Evolutionary conservation across 164 flowering plant species (phyloP).

Genomic region (Pachysandra terminalis): DNA sequence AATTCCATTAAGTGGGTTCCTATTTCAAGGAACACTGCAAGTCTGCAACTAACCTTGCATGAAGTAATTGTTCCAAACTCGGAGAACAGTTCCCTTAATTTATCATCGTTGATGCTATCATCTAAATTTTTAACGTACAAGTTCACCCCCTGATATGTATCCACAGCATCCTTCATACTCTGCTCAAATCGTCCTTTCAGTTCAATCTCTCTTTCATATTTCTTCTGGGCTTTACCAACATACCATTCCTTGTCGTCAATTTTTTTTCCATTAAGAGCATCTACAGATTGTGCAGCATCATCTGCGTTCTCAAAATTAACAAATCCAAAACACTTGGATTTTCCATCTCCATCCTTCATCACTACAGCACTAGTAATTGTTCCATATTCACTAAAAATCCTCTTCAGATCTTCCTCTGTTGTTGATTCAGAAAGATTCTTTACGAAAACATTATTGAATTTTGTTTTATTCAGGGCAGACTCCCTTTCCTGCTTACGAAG

Average conservation of each 20-base stretch:
- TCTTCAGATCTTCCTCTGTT: slow-evolving; percentile 55
- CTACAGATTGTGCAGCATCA: slow-evolving; percentile 77
- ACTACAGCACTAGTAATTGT: slow-evolving; percentile 57
- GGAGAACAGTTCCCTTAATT: slow-evolving; percentile 60
- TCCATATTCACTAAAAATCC: slow-evolving; percentile 62
- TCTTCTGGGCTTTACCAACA: slow-evolving; percentile 87
- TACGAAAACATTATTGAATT: slow-evolving; percentile 66
- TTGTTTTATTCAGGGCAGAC: slow-evolving; percentile 27
- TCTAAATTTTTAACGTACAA: slow-evolving; percentile 77
- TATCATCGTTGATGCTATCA: slow-evolving; percentile 70
- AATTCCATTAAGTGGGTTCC: not conserved
- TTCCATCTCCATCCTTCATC: slow-evolving; percentile 78
- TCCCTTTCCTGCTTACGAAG: slow-evolving; percentile 76
- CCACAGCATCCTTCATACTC: slow-evolving; percentile 54
- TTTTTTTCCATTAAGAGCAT: slow-evolving; percentile 62
- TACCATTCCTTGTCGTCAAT: slow-evolving; percentile 77
- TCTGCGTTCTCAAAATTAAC: slow-evolving; percentile 68
- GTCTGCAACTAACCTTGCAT: slow-evolving; percentile 71
- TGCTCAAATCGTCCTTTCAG: slow-evolving; percentile 68
- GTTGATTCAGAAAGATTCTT: slow-evolving; percentile 64
- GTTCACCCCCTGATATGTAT: slow-evolving; percentile 67
- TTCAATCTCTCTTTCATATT: slow-evolving; percentile 75
- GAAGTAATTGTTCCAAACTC: slow-evolving; percentile 76
- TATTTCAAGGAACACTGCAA: not conserved
- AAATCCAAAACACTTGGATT: slow-evolving; percentile 74